A percentile compares a stretch with the other conserved stretches of the same genome.
These are phyloP conservation scores for Eimeria sp. DNA, from an alignment of 169 alveolate genomes.

Conservation along the genomic window DNA sequence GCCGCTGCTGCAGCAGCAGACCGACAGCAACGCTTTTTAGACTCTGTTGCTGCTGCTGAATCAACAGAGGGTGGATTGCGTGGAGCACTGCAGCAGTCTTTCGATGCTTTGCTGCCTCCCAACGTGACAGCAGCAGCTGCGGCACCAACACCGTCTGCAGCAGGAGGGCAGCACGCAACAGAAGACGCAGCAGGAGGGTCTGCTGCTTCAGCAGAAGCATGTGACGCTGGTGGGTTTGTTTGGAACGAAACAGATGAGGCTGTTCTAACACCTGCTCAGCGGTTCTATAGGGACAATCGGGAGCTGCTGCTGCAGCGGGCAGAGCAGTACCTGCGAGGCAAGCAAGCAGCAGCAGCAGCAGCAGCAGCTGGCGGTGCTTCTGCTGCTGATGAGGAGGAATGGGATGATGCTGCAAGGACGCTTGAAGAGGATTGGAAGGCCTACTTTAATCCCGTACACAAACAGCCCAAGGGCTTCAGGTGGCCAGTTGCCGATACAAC, in stretches of 20 bases:
- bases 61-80: slow-evolving; percentile 32
- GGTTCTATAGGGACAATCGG: slow-evolving; percentile 81
- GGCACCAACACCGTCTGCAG: not conserved
- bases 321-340: slow-evolving; percentile 73
- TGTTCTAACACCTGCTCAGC: slow-evolving; percentile 84
- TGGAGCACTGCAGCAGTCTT: slow-evolving; percentile 36
- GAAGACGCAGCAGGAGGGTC: not conserved
- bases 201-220: slow-evolving; percentile 3
- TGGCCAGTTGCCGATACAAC: slow-evolving; percentile 26
- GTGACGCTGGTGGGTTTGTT: not conserved
- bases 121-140: slow-evolving; percentile 51
- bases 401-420: slow-evolving; percentile 37
- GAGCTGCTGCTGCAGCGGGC: slow-evolving; percentile 83
- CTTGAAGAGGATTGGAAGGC: slow-evolving; percentile 60
- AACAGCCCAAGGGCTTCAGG: slow-evolving; percentile 42
- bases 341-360: slow-evolving; percentile 75
- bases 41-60: slow-evolving; percentile 50
- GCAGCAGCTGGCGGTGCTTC: slow-evolving; percentile 10
- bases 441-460: slow-evolving; percentile 15
- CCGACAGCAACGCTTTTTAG: not conserved
- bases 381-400: slow-evolving; percentile 45
- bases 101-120: slow-evolving; percentile 52
- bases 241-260: slow-evolving; percentile 42
- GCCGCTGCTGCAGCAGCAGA: slow-evolving; percentile 32
- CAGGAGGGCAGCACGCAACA: not conserved